phyloP scores from a whole-genome alignment of 768 basidiomycete species.

The Amanita rimosa region DNA sequence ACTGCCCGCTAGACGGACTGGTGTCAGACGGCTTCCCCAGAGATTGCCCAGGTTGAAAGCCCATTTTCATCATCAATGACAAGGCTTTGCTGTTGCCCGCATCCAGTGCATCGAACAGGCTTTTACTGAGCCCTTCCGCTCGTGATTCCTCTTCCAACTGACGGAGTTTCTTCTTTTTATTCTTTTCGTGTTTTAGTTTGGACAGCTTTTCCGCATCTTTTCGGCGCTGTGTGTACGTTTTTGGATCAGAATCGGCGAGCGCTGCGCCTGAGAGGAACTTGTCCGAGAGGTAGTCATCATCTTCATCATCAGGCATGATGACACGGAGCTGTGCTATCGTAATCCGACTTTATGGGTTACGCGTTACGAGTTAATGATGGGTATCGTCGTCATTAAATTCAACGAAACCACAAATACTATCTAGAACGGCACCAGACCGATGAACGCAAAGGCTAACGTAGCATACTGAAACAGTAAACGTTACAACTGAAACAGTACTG shows the following conservation, averaged over 20 bases:
- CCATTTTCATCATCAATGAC: constrained; percentile 91
- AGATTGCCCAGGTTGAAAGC: constrained; percentile 76
- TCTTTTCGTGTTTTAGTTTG: constrained; percentile 55
- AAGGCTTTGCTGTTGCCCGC: constrained; percentile 65
- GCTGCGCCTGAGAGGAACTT: constrained; percentile 55
- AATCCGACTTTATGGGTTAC: constrained; percentile 1
- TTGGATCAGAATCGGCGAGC: constrained; percentile 26
- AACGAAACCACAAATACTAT: constrained; percentile 18
- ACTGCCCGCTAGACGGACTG: neutral
- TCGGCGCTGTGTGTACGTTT: constrained; percentile 63
- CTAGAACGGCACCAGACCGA: constrained; percentile 39
- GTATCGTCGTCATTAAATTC: constrained; percentile 17
- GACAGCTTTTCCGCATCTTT: constrained; percentile 51
- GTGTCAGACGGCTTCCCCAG: constrained; percentile 32
- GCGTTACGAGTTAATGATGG: no score
- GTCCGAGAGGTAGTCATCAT: constrained; percentile 83
- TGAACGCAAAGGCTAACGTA: constrained; percentile 15
- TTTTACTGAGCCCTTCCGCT: constrained; percentile 69
- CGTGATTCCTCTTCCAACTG: constrained; percentile 67
- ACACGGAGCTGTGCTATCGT: constrained; percentile 2
- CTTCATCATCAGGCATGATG: constrained; percentile 75
- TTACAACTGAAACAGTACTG: constrained; percentile 15
- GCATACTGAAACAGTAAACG: constrained; percentile 11
- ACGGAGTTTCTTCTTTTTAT: constrained; percentile 49
- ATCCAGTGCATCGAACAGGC: constrained; percentile 62